Conservation (phyloP, 2,329 filamentous ascomycete species). For the Talaromyces sp. region DNA sequence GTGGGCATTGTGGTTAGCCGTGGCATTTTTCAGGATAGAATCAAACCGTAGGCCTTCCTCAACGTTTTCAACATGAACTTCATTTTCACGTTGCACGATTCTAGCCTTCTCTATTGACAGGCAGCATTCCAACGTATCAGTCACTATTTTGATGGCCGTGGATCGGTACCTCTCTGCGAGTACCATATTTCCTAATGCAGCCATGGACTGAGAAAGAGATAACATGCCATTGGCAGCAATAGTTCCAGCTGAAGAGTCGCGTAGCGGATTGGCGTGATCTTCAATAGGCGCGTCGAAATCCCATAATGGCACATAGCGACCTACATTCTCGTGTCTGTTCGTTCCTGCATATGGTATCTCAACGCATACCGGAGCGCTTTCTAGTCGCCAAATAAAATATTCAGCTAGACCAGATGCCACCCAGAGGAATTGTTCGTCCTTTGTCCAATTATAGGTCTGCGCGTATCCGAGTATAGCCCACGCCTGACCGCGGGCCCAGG, state of each 20-base stretch:
- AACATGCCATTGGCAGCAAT: constrained; percentile 44
- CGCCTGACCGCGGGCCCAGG: constrained; percentile 26
- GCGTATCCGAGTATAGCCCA: constrained; percentile 31
- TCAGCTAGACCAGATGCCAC: neutral
- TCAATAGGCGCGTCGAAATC: constrained; percentile 40
- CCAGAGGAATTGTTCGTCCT: constrained; percentile 26
- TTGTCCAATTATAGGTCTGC: constrained; percentile 42
- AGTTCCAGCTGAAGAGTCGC: constrained; percentile 41
- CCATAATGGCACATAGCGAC: constrained; percentile 30
- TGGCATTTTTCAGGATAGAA: constrained; percentile 37
- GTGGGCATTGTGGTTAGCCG: constrained; percentile 39
- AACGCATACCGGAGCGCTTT: neutral
- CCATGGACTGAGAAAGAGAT: constrained; percentile 33
- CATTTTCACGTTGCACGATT: neutral
- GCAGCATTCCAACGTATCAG: neutral
- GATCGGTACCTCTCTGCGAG: neutral
- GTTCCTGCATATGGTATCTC: neutral
- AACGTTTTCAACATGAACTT: neutral
- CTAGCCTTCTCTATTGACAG: neutral
- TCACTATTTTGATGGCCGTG: neutral
- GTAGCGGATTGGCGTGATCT: constrained; percentile 22
- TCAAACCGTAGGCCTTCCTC: constrained; percentile 32
- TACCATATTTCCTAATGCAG: neutral
- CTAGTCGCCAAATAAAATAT: neutral
- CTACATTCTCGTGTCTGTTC: constrained; percentile 22